Evolutionary conservation across 345 rosid genomes (phyloP), one percentile per base, ranked within the genome.

Genomic region (Cardamine chenopodiifolia): DNA sequence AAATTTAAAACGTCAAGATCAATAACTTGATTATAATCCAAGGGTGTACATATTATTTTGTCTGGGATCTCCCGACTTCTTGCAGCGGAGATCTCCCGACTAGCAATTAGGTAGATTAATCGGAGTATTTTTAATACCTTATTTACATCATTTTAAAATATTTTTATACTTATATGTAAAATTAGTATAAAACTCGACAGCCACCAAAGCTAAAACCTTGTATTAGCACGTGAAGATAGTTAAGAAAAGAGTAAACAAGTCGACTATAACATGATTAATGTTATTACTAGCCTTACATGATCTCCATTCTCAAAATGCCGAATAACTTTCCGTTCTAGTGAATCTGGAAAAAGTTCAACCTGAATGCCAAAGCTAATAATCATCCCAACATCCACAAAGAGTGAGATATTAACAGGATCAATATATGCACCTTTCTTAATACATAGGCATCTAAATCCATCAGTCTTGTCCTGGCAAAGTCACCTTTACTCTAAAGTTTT

Each of bases 161-260:
- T n/a, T n/a, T n/a, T n/a, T n/a, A n/a, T n/a, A n/a, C n/a, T n/a
- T n/a, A n/a, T n/a, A n/a, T n/a, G n/a, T n/a, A n/a, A n/a, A n/a
- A n/a, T n/a, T n/a, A n/a, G 90, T 75, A 66, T 90, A 90, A 74
- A 90, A 93, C 71, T 93, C 97, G 31, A 88, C 90, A 40, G 98
- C 90, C 81, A 93, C 91, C 86, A 93, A 80, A 73, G 97, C 97
- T 53, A 92, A 89, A 71, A 89, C 89, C 98, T 90, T 83, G 79
- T 56, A 73, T 13, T 60, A 71, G 62, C 66, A 83, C 54, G 64
- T 37, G 59, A 18, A 35, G 9, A 37, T 60, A 76, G 75, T 68
- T 49, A 65, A 29, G 17, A 57, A 63, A 44, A 26, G 76, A 80
- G 59, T 11, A 62, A 73, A 68, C 45, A 72, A 49, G 61, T 45